Percentiles rank a stretch among this genome's conserved stretches.
Evolutionary conservation across 2,329 filamentous ascomycete species (phyloP).

Genomic region (Colletotrichum sp.): DNA sequence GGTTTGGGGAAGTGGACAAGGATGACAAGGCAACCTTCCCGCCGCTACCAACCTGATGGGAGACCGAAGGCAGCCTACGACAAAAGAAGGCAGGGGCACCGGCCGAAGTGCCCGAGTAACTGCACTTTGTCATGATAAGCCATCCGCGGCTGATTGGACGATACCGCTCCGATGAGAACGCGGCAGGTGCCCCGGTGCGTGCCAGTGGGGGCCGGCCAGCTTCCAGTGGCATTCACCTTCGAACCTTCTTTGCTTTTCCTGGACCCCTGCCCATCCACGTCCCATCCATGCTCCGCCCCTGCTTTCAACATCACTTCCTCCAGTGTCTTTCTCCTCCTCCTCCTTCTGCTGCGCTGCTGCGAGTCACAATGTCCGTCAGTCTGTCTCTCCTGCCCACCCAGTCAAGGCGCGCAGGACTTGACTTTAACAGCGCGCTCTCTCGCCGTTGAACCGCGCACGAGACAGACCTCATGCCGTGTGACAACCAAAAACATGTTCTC

Average conservation of each 20-base stretch:
- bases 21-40: not conserved
- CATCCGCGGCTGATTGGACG: not conserved
- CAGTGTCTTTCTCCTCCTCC: not conserved
- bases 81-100: not conserved
- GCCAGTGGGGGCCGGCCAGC: not conserved
- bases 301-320: not conserved
- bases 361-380: not conserved
- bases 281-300: not conserved
- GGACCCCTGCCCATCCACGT: not conserved
- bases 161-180: not conserved
- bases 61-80: not conserved
- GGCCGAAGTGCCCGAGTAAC: conserved; percentile 2
- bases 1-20: conserved; percentile 2
- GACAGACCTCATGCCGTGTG: not conserved
- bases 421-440: not conserved
- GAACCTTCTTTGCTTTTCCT: conserved; percentile 15
- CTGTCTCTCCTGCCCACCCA: not conserved
- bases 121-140: conserved; percentile 19
- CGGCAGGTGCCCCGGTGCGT: not conserved
- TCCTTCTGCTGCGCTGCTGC: not conserved
- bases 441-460: not conserved
- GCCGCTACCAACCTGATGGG: conserved; percentile 17
- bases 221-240: not conserved
- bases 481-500: not conserved
- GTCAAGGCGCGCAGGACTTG: not conserved